A percentile compares a stretch with the other conserved stretches of the same genome.
phyloP scores from a whole-genome alignment of 805 yeast genomes.

The Cyberlindnera maritima region DNA sequence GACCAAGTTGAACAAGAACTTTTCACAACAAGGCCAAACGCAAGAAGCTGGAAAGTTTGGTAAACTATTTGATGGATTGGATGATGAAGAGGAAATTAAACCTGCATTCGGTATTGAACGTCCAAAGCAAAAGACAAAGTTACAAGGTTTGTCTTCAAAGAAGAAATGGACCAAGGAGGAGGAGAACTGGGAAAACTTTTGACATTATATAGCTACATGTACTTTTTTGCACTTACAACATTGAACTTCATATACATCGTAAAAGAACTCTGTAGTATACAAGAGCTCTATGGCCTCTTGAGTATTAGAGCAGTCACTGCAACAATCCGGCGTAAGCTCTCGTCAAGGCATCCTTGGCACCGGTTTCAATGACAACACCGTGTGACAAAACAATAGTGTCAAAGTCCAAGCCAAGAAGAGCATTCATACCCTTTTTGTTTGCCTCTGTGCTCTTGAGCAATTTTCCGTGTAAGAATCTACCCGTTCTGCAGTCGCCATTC shows the following conservation, averaged over 20 bases:
- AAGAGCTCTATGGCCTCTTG: too few species aligned
- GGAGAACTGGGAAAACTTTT: slow-evolving; percentile 72
- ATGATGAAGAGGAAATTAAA: slow-evolving; percentile 38
- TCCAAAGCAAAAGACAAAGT: slow-evolving; percentile 57
- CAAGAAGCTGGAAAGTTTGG: slow-evolving; percentile 41
- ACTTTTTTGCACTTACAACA: not conserved
- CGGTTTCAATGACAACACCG: slow-evolving; percentile 51
- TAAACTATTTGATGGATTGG: slow-evolving; percentile 56
- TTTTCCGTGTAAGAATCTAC: slow-evolving; percentile 30
- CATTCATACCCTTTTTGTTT: slow-evolving; percentile 16
- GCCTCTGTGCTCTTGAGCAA: slow-evolving; percentile 19
- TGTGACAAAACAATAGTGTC: slow-evolving; percentile 55
- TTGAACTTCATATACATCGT: too few species aligned
- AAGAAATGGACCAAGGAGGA: slow-evolving; percentile 45
- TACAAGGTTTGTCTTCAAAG: slow-evolving; percentile 44
- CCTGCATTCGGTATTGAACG: slow-evolving; percentile 67
- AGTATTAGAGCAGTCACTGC: too few species aligned
- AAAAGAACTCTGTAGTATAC: too few species aligned
- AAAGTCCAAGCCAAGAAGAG: slow-evolving; percentile 39
- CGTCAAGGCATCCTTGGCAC: slow-evolving; percentile 29
- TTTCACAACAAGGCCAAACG: slow-evolving; percentile 29
- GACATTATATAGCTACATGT: not conserved
- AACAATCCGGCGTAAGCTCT: slow-evolving; percentile 21
- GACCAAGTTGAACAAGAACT: slow-evolving; percentile 39
- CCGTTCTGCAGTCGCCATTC: slow-evolving; percentile 40